These are phyloP conservation scores for Adiantum capillusveneris DNA, from an alignment of 75 land plant genomes.

Conservation along the genomic window DNA sequence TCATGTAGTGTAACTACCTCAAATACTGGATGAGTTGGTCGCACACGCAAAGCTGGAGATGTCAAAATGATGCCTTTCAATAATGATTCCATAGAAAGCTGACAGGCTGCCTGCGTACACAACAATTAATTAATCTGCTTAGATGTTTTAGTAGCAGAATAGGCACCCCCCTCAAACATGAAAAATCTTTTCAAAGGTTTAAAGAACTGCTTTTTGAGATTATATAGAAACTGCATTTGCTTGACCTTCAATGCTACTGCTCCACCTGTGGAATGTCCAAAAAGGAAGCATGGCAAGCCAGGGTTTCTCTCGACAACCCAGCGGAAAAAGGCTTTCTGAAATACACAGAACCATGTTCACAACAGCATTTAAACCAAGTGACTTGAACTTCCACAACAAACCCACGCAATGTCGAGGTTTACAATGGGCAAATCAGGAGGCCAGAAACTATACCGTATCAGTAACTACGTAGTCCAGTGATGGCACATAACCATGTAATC, in stretches of 20 bases:
- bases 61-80: constrained; percentile 75
- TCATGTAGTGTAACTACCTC: constrained; percentile 41
- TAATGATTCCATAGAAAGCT: constrained; percentile 38
- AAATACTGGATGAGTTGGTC: constrained; percentile 87
- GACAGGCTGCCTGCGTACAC: too few species aligned
- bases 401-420: too few species aligned
- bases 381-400: too few species aligned
- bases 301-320: constrained; percentile 63
- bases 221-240: too few species aligned
- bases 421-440: too few species aligned
- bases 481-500: constrained; percentile 95
- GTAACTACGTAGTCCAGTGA: constrained; percentile 89
- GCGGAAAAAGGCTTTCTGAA: constrained; percentile 47
- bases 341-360: too few species aligned
- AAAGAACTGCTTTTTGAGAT: too few species aligned
- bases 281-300: constrained; percentile 71
- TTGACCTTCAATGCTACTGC: constrained; percentile 97
- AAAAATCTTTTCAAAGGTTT: too few species aligned
- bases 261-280: constrained; percentile 96
- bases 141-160: too few species aligned
- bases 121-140: too few species aligned
- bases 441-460: constrained; percentile 54
- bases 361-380: too few species aligned
- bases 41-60: constrained; percentile 91
- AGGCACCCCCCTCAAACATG: too few species aligned